Evolutionary conservation across 805 yeast species (phyloP).

Genomic region (Brettanomyces nanus): DNA sequence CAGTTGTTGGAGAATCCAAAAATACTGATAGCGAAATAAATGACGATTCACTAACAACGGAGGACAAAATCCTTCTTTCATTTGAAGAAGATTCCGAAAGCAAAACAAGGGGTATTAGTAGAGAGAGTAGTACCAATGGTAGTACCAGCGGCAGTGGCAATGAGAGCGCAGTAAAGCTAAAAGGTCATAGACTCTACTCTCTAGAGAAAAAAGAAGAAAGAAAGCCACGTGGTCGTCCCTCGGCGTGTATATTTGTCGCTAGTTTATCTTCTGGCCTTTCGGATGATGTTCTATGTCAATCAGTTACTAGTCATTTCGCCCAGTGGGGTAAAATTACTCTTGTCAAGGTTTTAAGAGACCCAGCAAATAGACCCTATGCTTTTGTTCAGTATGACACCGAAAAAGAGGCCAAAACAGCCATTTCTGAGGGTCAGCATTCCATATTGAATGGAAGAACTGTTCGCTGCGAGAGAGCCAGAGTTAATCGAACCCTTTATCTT

Average conservation of each 20-base stretch:
- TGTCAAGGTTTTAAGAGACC: constrained; percentile 79
- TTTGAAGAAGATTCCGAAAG: no score
- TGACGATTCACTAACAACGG: no score
- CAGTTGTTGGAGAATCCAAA: no score
- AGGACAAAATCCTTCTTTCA: no score
- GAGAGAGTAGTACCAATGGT: no score
- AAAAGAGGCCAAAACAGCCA: constrained; percentile 60
- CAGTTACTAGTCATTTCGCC: constrained; percentile 61
- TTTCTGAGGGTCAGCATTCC: constrained; percentile 60
- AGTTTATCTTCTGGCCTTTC: constrained; percentile 56
- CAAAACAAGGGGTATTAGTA: no score
- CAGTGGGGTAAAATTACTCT: constrained; percentile 64
- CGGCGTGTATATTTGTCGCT: constrained; percentile 88
- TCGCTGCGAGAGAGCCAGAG: constrained; percentile 87
- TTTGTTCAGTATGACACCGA: constrained; percentile 80
- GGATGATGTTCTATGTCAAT: constrained; percentile 64
- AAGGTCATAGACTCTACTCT: no score
- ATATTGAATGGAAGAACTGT: constrained; percentile 65
- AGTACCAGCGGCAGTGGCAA: no score
- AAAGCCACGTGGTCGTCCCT: constrained; percentile 55
- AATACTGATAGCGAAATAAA: no score
- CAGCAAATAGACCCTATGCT: constrained; percentile 80
- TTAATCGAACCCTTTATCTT: constrained; percentile 75
- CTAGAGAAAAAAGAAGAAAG: no score
- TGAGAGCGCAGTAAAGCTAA: no score